Conservation (phyloP, 345 rosid genomes). For the Streptanthus diversifolius region DNA sequence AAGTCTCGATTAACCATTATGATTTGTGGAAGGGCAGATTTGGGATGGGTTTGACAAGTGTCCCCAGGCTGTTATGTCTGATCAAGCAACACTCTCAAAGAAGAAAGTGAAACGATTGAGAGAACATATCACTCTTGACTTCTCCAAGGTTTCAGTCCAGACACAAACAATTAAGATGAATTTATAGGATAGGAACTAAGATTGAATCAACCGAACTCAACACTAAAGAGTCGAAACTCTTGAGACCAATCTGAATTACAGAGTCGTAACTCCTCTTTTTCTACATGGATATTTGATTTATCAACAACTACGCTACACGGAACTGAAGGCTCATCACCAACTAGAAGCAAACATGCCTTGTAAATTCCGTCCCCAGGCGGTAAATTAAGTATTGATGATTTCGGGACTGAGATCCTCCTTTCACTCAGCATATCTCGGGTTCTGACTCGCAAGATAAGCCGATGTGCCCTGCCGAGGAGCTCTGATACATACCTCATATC, state of each 20-base stretch:
- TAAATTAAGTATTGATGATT: conserved; percentile 59
- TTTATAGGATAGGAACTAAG: not conserved
- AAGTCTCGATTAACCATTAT: no score
- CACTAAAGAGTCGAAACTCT: conserved; percentile 47
- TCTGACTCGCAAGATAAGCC: conserved; percentile 52
- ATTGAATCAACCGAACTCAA: conserved; percentile 55
- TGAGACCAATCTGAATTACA: conserved; percentile 37
- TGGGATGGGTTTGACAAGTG: no score
- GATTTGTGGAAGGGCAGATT: no score
- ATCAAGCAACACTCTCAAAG: no score
- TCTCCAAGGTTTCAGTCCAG: not conserved
- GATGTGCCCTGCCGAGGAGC: conserved; percentile 82
- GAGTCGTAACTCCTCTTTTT: conserved; percentile 40
- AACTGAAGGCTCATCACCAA: conserved; percentile 38
- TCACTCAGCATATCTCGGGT: conserved; percentile 24
- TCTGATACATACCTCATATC: conserved; percentile 75
- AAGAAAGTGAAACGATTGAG: no score
- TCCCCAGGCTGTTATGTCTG: no score
- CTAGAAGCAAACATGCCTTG: conserved; percentile 45
- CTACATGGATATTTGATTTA: conserved; percentile 51
- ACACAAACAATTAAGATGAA: not conserved
- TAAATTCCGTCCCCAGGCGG: conserved; percentile 74
- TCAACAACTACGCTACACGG: conserved; percentile 66
- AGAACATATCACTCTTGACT: not conserved
- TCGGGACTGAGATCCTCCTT: conserved; percentile 47